These are phyloP conservation scores for Candida sp. DNA, from an alignment of 1,139 yeast species.

Conservation along the genomic window DNA sequence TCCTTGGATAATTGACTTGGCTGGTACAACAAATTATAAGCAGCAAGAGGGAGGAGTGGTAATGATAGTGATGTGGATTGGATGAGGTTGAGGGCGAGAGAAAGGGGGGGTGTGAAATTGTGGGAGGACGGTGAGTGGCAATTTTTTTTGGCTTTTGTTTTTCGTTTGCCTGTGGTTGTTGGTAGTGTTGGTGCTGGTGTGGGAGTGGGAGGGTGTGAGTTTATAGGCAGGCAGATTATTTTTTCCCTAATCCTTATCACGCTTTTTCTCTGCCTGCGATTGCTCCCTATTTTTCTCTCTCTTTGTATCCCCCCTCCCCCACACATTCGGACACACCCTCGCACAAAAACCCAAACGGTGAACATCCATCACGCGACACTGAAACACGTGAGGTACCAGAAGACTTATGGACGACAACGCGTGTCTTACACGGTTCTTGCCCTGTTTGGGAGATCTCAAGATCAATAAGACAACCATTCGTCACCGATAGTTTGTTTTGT, in stretches of 20 bases:
- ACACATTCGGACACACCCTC: background rate
- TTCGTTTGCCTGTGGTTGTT: background rate
- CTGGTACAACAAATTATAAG: background rate
- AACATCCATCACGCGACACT: no score
- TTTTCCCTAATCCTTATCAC: conserved; percentile 5
- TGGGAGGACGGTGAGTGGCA: conserved; percentile 1
- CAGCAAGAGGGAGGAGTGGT: background rate
- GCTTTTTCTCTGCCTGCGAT: background rate
- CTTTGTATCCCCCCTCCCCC: background rate
- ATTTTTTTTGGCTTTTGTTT: background rate
- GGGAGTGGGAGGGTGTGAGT: background rate
- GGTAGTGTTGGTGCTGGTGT: background rate
- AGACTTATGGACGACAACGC: no score
- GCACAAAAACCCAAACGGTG: background rate
- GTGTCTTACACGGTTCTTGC: no score
- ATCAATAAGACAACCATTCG: no score
- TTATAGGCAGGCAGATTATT: background rate
- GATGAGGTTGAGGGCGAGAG: background rate
- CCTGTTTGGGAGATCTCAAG: no score
- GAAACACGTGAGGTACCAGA: no score
- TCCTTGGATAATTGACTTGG: background rate
- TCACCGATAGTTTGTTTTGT: no score
- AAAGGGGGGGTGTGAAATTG: conserved; percentile 1
- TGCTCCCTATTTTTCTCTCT: background rate
- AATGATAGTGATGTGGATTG: no score